Conservation (phyloP, 768 basidiomycete species). For the Hypholoma sublateritium region DNA sequence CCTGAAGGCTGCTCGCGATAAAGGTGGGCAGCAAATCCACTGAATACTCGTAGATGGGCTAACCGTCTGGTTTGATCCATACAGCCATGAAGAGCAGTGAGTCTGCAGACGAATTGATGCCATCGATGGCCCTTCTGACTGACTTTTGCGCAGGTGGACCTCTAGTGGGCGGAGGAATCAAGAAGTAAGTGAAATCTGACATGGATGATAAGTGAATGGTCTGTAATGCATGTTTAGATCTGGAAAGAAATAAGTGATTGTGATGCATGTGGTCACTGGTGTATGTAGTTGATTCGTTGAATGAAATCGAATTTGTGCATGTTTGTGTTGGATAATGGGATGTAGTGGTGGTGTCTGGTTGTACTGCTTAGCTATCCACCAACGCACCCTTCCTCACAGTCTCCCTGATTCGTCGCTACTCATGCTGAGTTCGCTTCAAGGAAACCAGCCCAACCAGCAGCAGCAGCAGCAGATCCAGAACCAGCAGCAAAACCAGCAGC, state of each 20-base stretch:
- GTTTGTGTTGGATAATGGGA: slow-evolving; percentile 31
- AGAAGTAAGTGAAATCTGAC: slow-evolving; percentile 64
- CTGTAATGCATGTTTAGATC: slow-evolving; percentile 43
- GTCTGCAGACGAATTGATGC: not conserved
- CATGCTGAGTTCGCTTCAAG: slow-evolving; percentile 75
- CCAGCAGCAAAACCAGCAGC: slow-evolving; percentile 55
- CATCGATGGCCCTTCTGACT: slow-evolving; percentile 6
- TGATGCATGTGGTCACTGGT: slow-evolving; percentile 1
- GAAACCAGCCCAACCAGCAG: slow-evolving; percentile 55
- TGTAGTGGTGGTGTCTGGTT: slow-evolving; percentile 10
- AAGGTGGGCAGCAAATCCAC: slow-evolving; percentile 46
- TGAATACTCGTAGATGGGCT: slow-evolving; percentile 1
- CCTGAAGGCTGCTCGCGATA: slow-evolving; percentile 69
- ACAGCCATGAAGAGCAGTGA: slow-evolving; percentile 50
- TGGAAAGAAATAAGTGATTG: slow-evolving; percentile 57
- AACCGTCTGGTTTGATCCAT: slow-evolving; percentile 5
- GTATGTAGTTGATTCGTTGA: slow-evolving; percentile 11
- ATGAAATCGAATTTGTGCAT: slow-evolving; percentile 34
- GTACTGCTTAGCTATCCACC: slow-evolving; percentile 8
- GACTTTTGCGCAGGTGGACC: slow-evolving; percentile 53
- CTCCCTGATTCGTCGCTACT: slow-evolving; percentile 26
- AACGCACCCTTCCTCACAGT: slow-evolving; percentile 15
- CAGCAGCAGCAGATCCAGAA: slow-evolving; percentile 53
- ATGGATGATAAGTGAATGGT: not conserved
- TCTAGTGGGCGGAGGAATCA: slow-evolving; percentile 73